Conservation (phyloP, 116 monocot genomes). For the Zostera marina region DNA sequence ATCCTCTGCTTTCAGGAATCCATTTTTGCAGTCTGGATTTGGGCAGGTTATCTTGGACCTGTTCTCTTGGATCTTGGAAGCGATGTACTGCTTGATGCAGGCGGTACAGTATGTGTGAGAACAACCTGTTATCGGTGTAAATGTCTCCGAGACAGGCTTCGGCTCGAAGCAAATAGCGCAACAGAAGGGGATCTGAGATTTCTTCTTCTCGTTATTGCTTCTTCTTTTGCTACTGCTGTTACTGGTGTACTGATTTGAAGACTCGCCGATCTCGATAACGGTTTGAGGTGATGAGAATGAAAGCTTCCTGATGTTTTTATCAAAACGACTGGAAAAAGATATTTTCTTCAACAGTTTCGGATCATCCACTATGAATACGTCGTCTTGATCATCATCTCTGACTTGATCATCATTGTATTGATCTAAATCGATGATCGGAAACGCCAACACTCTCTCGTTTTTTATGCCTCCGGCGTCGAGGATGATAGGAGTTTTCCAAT, state of each 20-base stretch:
- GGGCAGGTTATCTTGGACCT: constrained; percentile 28
- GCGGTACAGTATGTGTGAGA: constrained; percentile 33
- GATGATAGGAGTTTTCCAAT: too few species aligned
- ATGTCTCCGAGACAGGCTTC: constrained; percentile 4
- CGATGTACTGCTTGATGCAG: constrained; percentile 25
- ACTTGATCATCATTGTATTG: too few species aligned
- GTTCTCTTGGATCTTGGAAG: constrained; percentile 32
- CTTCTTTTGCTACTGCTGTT: not conserved
- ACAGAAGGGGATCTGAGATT: not conserved
- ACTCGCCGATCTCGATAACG: constrained; percentile 4
- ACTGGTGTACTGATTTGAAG: constrained; percentile 1
- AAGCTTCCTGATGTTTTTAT: not conserved
- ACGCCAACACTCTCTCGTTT: too few species aligned
- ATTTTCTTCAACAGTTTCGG: not conserved
- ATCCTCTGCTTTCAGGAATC: constrained; percentile 18
- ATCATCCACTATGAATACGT: constrained; percentile 4
- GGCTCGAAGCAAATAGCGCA: constrained; percentile 61
- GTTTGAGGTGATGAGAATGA: not conserved
- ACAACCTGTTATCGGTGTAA: constrained; percentile 14
- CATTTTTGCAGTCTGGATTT: constrained; percentile 29
- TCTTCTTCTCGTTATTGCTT: not conserved
- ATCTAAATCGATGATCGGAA: too few species aligned
- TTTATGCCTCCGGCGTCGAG: too few species aligned
- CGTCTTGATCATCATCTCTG: not conserved
- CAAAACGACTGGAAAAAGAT: not conserved